A percentile compares a stretch with the other conserved stretches of the same genome.
phyloP scores from a whole-genome alignment of 1,284 basidiomycete genomes.

The Rhodotorula sp. region DNA sequence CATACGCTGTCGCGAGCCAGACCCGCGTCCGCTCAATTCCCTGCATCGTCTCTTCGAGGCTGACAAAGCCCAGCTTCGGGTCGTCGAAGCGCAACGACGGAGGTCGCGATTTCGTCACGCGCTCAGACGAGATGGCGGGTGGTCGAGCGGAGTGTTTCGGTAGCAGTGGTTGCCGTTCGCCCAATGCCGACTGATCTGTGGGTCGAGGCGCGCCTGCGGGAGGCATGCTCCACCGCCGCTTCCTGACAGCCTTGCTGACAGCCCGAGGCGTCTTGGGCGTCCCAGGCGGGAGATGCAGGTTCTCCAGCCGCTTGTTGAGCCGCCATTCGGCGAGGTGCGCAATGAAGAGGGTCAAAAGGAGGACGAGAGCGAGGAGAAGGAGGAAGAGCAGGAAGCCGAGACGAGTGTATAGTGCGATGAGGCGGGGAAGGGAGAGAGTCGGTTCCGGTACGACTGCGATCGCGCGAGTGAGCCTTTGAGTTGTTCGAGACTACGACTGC shows the following conservation, averaged over 20 bases:
- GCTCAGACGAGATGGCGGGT: neutral
- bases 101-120: neutral
- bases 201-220: neutral
- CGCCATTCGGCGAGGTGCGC: slow-evolving; percentile 64
- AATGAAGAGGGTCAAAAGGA: slow-evolving; percentile 62
- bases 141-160: neutral
- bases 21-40: slow-evolving; percentile 55
- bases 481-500: no score
- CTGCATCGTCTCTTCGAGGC: neutral
- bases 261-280: slow-evolving; percentile 15
- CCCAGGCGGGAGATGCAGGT: slow-evolving; percentile 4
- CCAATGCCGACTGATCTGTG: neutral
- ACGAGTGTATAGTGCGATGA: slow-evolving; percentile 73
- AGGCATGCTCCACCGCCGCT: neutral
- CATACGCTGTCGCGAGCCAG: slow-evolving; percentile 79
- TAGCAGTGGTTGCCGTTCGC: slow-evolving; percentile 1
- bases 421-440: slow-evolving; percentile 80
- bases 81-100: neutral
- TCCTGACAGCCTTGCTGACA: neutral
- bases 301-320: slow-evolving; percentile 41
- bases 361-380: slow-evolving; percentile 64
- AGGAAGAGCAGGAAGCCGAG: slow-evolving; percentile 81
- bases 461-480: neutral
- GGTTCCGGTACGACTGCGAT: slow-evolving; percentile 76
- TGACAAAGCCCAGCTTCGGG: neutral